Evolutionary conservation across 164 flowering plant species (phyloP), one percentile per base, ranked within the genome.

Genomic region (Santalum album): DNA sequence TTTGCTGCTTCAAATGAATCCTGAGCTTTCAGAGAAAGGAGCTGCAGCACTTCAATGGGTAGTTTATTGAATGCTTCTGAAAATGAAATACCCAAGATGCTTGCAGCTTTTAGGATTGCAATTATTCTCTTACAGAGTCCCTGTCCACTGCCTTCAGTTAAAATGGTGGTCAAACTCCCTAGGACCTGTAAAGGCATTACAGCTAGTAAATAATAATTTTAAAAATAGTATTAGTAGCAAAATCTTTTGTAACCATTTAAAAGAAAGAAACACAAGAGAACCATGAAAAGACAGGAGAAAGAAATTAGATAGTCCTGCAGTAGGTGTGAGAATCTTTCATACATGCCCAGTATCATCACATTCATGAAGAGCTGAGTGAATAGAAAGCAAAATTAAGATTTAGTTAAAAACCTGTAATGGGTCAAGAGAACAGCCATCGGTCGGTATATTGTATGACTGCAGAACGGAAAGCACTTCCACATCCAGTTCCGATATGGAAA

Each of bases 11-110:
- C 97, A 72, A 87, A 82, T 25, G 99, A 94, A 51, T 94, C 97
- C 70, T 94, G 99, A n/a, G 99, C 99, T 75, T 94, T 92, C 45
- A 94, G 97, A 60, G 92, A 87, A 65, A 89, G 91, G 59, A 94
- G 68, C 74, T 86, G 97, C 18, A 94, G 73, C 59, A 94, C 67
- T 64, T 94, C 99, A 59, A 86, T 67, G 40, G 99, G 97, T 57
- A 74, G 88, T 71, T 90, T 89, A 29, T 65, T 72, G 70, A 78
- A 89, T 52, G 97, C 99, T 79, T 94, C 99, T 25, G 75, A 61
- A 69, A 94, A 94, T 27, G 87, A 61, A 67, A 90, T 72, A 38
- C 84, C 95, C 72, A 94, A 71, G 24, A 87, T 69, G 65, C 82
- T 84, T 57, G 97, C 99, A 65, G 90, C 86, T 73, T 78, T 90